Conservation (phyloP, 2,329 filamentous ascomycete species). For the Xylariales sp. region DNA sequence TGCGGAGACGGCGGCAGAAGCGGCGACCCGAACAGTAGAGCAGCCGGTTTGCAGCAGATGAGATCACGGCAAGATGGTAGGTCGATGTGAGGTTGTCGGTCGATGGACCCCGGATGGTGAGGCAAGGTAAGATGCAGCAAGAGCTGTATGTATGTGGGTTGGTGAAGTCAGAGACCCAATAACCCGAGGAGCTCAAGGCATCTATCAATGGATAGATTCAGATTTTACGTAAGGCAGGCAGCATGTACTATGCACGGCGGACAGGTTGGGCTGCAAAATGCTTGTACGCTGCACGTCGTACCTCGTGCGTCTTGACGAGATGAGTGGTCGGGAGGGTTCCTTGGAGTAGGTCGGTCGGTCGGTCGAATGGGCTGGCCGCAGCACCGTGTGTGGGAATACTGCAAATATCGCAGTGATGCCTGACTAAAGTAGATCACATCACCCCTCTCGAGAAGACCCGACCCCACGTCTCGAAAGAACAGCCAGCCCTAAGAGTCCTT, state of each 20-base stretch:
- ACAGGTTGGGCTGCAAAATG: slow-evolving; percentile 26
- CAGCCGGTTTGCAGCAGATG: slow-evolving; percentile 16
- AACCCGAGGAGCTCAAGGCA: slow-evolving; percentile 10
- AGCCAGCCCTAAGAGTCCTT: too few relatives aligned
- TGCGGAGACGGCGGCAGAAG: slow-evolving; percentile 11
- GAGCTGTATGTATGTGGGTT: slow-evolving; percentile 10
- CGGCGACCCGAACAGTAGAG: slow-evolving; percentile 13
- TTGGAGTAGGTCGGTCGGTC: too few relatives aligned
- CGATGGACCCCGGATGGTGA: slow-evolving; percentile 8
- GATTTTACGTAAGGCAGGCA: slow-evolving; percentile 4
- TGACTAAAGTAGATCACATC: slow-evolving; percentile 3
- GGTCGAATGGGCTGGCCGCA: slow-evolving; percentile 6
- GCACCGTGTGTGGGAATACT: slow-evolving; percentile 4
- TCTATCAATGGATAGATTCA: slow-evolving; percentile 16
- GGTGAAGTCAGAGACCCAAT: slow-evolving; percentile 12
- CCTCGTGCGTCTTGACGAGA: slow-evolving; percentile 17
- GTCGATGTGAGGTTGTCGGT: slow-evolving; percentile 13
- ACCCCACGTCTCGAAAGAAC: not conserved
- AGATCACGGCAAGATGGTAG: slow-evolving; percentile 17
- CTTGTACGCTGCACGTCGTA: slow-evolving; percentile 19
- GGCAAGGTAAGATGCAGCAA: slow-evolving; percentile 14
- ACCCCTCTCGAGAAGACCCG: not conserved
- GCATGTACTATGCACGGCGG: slow-evolving; percentile 14
- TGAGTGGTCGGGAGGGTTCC: slow-evolving; percentile 15
- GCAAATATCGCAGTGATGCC: slow-evolving; percentile 4